Evolutionary conservation across 208 protist genomes (phyloP), one percentile per base, ranked within the genome.

Genomic region (Trypanosoma mega): DNA sequence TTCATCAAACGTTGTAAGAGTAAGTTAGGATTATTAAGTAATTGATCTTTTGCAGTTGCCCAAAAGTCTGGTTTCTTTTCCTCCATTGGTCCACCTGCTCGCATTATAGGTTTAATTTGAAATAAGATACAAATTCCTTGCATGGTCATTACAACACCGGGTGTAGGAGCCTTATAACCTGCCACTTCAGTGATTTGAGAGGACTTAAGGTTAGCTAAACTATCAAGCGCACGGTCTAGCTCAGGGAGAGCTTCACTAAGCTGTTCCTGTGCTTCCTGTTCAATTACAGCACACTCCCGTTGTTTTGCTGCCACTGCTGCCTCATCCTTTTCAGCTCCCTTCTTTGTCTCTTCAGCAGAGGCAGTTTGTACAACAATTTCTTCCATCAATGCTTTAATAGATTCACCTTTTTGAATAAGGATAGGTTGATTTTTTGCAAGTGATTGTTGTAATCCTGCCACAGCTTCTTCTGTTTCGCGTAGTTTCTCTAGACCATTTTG

Each of bases 121-220:
- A 97, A 96, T 60, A 99, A 80, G 64, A 99, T 98, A 74, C 96
- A 99, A 56, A 99, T 97, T 8, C 97, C 97, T 68, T 99, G 93
- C 92, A 99, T 97, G 11, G 98, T 98, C 78, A 98, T 90, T 34
- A 97, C 84, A 0, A 99, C 98, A 68, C 97, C 97, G 1, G 78
- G 65, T 6, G 98, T 98, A 1, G 98, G 98, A 7, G 84, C 85
- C 64, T 95, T 92, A 79, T 99, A 98, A 31, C 93, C 83, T 1
- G 92, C 90, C 64, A 99, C 93, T 78, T 99, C 98, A 11, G 85
- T 92, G 52, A 99, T 96, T 64, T 99, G 96, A 29, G 85, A 92
- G 9, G 92, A 84, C 60, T 99, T 98, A 21, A 99, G 82, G 61
- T 92, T 96, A 50, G 98, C 96, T n/a, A 99, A 75, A 56, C 76